phyloP scores from a whole-genome alignment of 2,329 filamentous ascomycete genomes.

The Mariannaea sp. region DNA sequence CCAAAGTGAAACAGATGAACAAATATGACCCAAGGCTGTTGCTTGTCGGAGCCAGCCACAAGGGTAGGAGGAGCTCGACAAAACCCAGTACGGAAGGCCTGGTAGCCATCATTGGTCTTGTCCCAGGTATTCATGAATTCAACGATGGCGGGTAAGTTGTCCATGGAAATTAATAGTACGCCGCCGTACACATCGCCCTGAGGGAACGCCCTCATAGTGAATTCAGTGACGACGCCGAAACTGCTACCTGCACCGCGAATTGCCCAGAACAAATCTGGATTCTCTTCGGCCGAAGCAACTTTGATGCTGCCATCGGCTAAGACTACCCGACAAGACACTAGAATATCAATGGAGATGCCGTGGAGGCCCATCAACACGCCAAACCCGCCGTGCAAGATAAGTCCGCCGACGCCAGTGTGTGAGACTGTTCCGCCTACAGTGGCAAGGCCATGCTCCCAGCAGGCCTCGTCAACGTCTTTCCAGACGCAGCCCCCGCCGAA shows the following conservation, averaged over 20 bases:
- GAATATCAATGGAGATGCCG: slow-evolving; percentile 54
- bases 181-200: slow-evolving; percentile 43
- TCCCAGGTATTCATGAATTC: slow-evolving; percentile 40
- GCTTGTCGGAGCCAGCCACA: slow-evolving; percentile 26
- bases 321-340: slow-evolving; percentile 47
- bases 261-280: slow-evolving; percentile 50
- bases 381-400: slow-evolving; percentile 63
- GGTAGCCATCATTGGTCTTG: slow-evolving; percentile 32
- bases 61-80: slow-evolving; percentile 25
- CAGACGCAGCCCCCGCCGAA: slow-evolving; percentile 58
- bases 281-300: slow-evolving; percentile 49
- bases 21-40: slow-evolving; percentile 24
- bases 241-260: slow-evolving; percentile 48
- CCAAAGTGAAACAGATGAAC: slow-evolving; percentile 30
- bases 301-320: slow-evolving; percentile 41
- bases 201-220: slow-evolving; percentile 38
- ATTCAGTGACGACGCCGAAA: slow-evolving; percentile 49
- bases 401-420: slow-evolving; percentile 65
- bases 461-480: slow-evolving; percentile 58
- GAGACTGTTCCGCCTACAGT: slow-evolving; percentile 66
- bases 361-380: slow-evolving; percentile 59
- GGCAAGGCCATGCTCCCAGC: slow-evolving; percentile 56
- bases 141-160: slow-evolving; percentile 38
- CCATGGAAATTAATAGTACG: slow-evolving; percentile 32
- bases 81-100: slow-evolving; percentile 26